Evolutionary conservation across 2,329 filamentous ascomycete genomes (phyloP).

Genomic region (Colletotrichum sp.): DNA sequence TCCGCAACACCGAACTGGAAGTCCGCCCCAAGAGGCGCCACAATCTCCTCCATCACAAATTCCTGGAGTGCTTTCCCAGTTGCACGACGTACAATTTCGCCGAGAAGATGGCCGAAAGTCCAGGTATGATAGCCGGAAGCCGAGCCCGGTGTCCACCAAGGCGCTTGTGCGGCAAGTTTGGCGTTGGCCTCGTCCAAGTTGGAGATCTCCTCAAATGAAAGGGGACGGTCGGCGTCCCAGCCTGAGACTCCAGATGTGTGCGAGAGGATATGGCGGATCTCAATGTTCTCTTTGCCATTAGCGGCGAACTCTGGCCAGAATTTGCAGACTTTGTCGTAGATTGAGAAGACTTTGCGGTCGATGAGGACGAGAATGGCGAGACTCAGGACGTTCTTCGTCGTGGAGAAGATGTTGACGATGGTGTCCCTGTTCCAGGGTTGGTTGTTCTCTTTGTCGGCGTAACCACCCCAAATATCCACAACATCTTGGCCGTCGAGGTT

Average conservation of each 20-base stretch:
- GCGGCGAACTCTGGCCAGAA: slow-evolving; percentile 52
- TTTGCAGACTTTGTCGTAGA: slow-evolving; percentile 39
- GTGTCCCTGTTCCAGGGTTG: slow-evolving; percentile 42
- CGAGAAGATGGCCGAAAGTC: slow-evolving; percentile 44
- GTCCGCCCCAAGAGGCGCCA: slow-evolving; percentile 45
- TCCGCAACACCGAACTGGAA: slow-evolving; percentile 49
- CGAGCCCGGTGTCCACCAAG: slow-evolving; percentile 49
- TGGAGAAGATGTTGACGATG: slow-evolving; percentile 43
- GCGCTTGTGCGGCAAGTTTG: slow-evolving; percentile 41
- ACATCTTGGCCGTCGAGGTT: slow-evolving; percentile 43
- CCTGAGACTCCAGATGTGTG: slow-evolving; percentile 43
- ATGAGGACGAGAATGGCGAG: slow-evolving; percentile 42
- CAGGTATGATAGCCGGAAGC: slow-evolving; percentile 45
- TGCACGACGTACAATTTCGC: slow-evolving; percentile 44
- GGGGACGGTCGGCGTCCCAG: slow-evolving; percentile 30
- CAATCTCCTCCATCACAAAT: slow-evolving; percentile 42
- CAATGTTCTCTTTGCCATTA: slow-evolving; percentile 43
- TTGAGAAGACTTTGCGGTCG: slow-evolving; percentile 39
- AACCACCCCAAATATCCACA: slow-evolving; percentile 50
- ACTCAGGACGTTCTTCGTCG: slow-evolving; percentile 40
- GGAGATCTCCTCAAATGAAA: slow-evolving; percentile 36
- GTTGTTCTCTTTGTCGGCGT: slow-evolving; percentile 31
- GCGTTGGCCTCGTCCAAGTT: slow-evolving; percentile 33
- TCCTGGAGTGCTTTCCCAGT: slow-evolving; percentile 44
- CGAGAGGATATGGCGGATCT: slow-evolving; percentile 42